Conservation (phyloP, 2,329 filamentous ascomycete genomes). For the Neospermospora avenae region DNA sequence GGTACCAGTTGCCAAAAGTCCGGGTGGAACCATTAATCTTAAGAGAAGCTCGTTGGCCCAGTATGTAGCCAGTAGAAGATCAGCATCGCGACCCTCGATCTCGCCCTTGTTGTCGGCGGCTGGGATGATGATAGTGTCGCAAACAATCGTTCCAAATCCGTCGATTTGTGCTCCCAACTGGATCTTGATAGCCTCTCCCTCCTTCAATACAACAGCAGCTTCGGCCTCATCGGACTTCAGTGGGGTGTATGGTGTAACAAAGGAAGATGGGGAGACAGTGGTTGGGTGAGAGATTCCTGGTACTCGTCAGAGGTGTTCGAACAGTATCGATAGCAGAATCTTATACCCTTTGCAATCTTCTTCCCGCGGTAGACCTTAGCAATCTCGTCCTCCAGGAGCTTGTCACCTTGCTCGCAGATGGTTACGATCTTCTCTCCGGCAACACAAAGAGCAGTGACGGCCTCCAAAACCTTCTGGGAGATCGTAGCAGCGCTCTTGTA, state of each 20-base stretch:
- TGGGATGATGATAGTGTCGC: constrained; percentile 80
- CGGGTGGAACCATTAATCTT: constrained; percentile 87
- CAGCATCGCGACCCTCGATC: constrained; percentile 74
- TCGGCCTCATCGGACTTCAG: constrained; percentile 83
- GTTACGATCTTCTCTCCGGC: constrained; percentile 90
- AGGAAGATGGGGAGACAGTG: constrained; percentile 89
- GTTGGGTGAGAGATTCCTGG: constrained; percentile 87
- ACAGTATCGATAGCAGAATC: constrained; percentile 31
- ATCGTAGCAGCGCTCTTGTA: constrained; percentile 97
- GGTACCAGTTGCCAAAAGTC: constrained; percentile 74
- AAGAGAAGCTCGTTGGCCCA: constrained; percentile 95
- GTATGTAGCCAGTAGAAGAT: constrained; percentile 86
- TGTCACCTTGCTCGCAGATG: constrained; percentile 93
- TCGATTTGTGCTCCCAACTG: constrained; percentile 99
- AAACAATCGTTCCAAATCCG: constrained; percentile 93
- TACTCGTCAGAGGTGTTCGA: constrained; percentile 27
- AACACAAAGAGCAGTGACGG: constrained; percentile 69
- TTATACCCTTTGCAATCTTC: constrained; percentile 83
- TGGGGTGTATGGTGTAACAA: constrained; percentile 95
- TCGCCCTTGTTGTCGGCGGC: constrained; percentile 56
- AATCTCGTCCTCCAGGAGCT: constrained; percentile 89
- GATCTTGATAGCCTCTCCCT: constrained; percentile 89
- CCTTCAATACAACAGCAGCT: constrained; percentile 74
- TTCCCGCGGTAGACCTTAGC: constrained; percentile 97
- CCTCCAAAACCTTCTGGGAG: constrained; percentile 90